Conservation (phyloP, 1,139 yeast genomes). For the Taphrina betulina region DNA sequence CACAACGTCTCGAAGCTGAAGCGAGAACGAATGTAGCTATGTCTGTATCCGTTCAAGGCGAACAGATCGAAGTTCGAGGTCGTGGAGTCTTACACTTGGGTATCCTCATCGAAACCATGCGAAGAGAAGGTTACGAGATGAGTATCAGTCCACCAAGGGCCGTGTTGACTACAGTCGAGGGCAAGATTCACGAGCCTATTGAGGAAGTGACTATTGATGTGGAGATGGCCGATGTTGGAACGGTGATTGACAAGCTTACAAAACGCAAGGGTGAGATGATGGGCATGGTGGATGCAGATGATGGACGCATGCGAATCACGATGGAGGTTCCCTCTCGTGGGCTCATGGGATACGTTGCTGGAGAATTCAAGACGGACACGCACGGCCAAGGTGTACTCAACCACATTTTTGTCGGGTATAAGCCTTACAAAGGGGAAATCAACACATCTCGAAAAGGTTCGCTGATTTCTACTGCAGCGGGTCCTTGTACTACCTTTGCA, state of each 20-base stretch:
- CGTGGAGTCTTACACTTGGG: slow-evolving; percentile 31
- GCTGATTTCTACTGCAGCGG: slow-evolving; percentile 22
- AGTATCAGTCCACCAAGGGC: slow-evolving; percentile 30
- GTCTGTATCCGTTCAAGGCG: slow-evolving; percentile 10
- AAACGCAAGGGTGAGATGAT: slow-evolving; percentile 30
- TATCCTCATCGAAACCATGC: slow-evolving; percentile 28
- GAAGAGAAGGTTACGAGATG: slow-evolving; percentile 32
- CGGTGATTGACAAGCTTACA: slow-evolving; percentile 28
- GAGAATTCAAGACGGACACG: slow-evolving; percentile 32
- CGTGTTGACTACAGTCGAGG: slow-evolving; percentile 14
- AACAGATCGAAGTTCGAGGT: slow-evolving; percentile 29
- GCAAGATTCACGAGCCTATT: slow-evolving; percentile 27
- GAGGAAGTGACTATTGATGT: slow-evolving; percentile 31
- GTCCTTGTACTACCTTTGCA: slow-evolving; percentile 27
- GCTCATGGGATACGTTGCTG: slow-evolving; percentile 31
- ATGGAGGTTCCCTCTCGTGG: slow-evolving; percentile 32
- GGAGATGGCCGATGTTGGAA: slow-evolving; percentile 23
- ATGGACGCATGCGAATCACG: slow-evolving; percentile 25
- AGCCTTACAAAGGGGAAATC: slow-evolving; percentile 31
- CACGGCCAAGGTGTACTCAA: slow-evolving; percentile 30
- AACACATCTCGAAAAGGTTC: slow-evolving; percentile 29
- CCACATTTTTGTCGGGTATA: slow-evolving; percentile 15
- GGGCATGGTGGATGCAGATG: slow-evolving; percentile 28
- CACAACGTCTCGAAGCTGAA: slow-evolving; percentile 18
- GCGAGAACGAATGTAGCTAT: slow-evolving; percentile 33